phyloP scores from a whole-genome alignment of 768 basidiomycete species.

The Artomyces pyxidatus region DNA sequence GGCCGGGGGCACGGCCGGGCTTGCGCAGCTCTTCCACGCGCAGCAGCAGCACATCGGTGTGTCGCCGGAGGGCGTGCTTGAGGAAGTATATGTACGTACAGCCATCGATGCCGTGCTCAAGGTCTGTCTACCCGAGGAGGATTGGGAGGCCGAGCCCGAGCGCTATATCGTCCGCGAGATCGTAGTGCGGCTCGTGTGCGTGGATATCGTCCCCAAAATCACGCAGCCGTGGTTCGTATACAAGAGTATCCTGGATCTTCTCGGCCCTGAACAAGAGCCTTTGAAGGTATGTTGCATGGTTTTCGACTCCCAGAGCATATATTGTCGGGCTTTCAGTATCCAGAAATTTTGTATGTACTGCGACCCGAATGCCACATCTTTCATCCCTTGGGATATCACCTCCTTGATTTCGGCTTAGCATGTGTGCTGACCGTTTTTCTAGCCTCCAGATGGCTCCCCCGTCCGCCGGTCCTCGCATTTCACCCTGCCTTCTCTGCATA shows the following conservation, averaged over 20 bases:
- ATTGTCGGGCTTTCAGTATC: background rate
- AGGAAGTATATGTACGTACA: slow-evolving; percentile 75
- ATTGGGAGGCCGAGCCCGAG: slow-evolving; percentile 72
- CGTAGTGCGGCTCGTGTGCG: slow-evolving; percentile 63
- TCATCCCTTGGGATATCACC: background rate
- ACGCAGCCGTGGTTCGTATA: slow-evolving; percentile 91
- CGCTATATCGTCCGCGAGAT: slow-evolving; percentile 82
- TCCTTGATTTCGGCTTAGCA: background rate
- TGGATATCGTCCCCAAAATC: slow-evolving; percentile 46
- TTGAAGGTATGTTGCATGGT: slow-evolving; percentile 4
- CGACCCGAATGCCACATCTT: background rate
- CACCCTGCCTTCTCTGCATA: slow-evolving; percentile 32
- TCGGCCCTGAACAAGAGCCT: slow-evolving; percentile 34
- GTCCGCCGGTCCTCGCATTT: slow-evolving; percentile 20
- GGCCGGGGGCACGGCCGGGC: slow-evolving; percentile 49
- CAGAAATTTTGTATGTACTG: background rate
- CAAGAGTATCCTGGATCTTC: slow-evolving; percentile 52
- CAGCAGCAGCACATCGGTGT: slow-evolving; percentile 83
- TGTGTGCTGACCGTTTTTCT: background rate
- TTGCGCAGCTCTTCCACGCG: slow-evolving; percentile 67
- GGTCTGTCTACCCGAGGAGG: slow-evolving; percentile 64
- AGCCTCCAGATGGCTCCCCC: slow-evolving; percentile 21
- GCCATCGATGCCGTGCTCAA: slow-evolving; percentile 70
- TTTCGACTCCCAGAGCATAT: background rate
- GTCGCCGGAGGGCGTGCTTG: slow-evolving; percentile 51